Evolutionary conservation across 2,329 filamentous ascomycete genomes (phyloP).

Genomic region (Pseudopithomyces chartarum): DNA sequence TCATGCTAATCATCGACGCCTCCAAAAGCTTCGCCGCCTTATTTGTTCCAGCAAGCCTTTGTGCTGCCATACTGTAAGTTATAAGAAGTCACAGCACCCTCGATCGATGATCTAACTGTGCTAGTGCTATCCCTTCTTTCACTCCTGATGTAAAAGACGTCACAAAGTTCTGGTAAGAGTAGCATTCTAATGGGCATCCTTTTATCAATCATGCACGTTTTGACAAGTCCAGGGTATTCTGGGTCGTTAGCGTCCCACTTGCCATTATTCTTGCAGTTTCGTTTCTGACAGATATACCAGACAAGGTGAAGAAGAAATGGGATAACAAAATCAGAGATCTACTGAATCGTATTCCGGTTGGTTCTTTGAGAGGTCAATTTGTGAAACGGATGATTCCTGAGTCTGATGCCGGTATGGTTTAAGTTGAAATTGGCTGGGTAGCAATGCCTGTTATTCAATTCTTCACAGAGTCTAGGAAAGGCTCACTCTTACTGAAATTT

Average conservation of each 20-base stretch:
- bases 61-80: constrained; percentile 4
- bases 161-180: neutral
- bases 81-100: no score
- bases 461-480: no score
- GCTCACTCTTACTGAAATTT: no score
- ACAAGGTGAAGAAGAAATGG: neutral
- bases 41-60: constrained; percentile 1
- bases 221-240: neutral
- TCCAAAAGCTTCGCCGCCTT: neutral
- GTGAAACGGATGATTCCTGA: no score
- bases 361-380: no score
- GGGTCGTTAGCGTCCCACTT: constrained; percentile 1
- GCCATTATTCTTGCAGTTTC: neutral
- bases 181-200: neutral
- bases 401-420: no score
- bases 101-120: neutral
- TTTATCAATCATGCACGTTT: neutral
- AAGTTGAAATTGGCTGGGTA: no score
- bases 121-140: constrained; percentile 5
- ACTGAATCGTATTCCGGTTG: no score
- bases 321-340: no score
- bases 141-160: neutral
- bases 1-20: neutral
- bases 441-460: no score
- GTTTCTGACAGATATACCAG: neutral